Evolutionary conservation across 306 rosid genomes (phyloP), one percentile per base, ranked within the genome.

Genomic region (Myrica gale): DNA sequence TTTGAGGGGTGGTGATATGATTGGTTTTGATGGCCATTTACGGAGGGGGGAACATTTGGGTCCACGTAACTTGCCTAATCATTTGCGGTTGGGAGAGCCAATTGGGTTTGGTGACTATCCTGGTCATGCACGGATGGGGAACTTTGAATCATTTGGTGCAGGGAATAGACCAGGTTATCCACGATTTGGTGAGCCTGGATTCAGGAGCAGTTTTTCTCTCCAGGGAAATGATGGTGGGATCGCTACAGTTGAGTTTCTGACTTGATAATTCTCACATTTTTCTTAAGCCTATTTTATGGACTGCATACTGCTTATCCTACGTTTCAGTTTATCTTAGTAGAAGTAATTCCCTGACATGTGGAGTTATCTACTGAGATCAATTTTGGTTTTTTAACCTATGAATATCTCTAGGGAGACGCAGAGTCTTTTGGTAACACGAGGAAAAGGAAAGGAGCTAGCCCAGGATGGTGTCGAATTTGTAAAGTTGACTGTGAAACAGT

Each of bases 401-500:
- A 55, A 74, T 69, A 78, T 78, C 63, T 76, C 79, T 85, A 95
- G 98, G 92, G 93, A 79, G 97, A 90, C n/a, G 62, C 71, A 68
- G 93, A 88, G 50, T 74, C 89, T 52, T 89, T 92, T 79, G 96
- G 87, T 82, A 89, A 83, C 75, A 68, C 73, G 73, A 89, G 91
- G 83, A 95, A 88, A 84, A 90, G 97, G 85, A 96, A 86, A 79
- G 80, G 84, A 71, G 78, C 81, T 73, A 87, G 84, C 89, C 89
- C 84, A 92, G 99, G 99, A 21, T 92, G 99, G 99, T 96, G 99
- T 82, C 90, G 99, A 61, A 90, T 96, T 75, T 96, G 99, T 87
- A 96, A 90, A 89, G 83, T 92, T 76, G 97, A 92, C 82, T 96
- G 99, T 51, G 97, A 92, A 82, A 89, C 98, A 48, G 97, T 92